Base-by-base conservation (phyloP, 176 grass and related monocot genomes). In the Eragrostis curvula region DNA sequence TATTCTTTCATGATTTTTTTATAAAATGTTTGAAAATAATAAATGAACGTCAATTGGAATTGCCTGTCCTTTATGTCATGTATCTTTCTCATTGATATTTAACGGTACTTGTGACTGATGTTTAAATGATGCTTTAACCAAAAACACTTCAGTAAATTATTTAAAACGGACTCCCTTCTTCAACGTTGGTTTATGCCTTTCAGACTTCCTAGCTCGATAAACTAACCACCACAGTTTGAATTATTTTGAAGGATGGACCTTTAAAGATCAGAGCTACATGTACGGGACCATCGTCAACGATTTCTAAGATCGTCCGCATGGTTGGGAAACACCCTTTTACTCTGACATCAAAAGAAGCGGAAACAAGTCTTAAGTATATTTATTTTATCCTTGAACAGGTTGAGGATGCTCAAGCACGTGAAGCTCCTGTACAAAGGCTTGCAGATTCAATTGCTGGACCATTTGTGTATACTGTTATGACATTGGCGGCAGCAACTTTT, bases 241-340 rank as follows among this genome's bases (percentile, higher is more conserved):
- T 79, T 84, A 63, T 81, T 83, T 71, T 88, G 60, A 85, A 98
- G 96, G 96, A 98, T 82, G 96, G 96, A 7, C 96, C 90, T 61
- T 79, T 98, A 65, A 98, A 85, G 84, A 86, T 98, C 86, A 81
- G 91, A 88, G 90, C 96, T 56, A 83, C 87, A 70, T 93, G 85
- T 74, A 95, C 90, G 30, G 96, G 96, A 84, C 82, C 88, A 48
- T 93, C 90, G 27, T 98, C 96, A 84, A 98, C 92, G 40, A 98
- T 98, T 88, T 89, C 96, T 52, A 98, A 98, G 89, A 98, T 98
- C 84, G 81, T 98, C 85, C 90, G 82, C 44, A 98, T 98, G 92
- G 92, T 98, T 40, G 18, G 81, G 40, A 79, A 64, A 58, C 30
- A 66, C 74, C 48, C 56, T 78, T 72, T 70, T 3, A 11, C 70